These are phyloP conservation scores for Erythrophleum fordii DNA, from an alignment of 306 rosid genomes.

Conservation along the genomic window DNA sequence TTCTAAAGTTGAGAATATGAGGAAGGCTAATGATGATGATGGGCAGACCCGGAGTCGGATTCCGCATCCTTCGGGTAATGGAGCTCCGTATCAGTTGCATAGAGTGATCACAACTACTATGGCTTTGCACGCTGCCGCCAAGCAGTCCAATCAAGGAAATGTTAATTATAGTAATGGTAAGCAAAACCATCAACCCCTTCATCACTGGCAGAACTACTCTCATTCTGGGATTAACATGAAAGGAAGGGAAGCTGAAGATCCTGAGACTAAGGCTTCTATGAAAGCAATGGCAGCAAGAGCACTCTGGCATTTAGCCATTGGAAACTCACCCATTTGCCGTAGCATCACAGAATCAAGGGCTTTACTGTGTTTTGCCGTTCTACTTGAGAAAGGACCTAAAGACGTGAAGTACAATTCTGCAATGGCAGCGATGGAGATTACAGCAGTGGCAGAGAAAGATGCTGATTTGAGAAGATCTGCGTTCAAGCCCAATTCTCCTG, in stretches of 20 bases:
- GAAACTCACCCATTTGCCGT: conserved; percentile 66
- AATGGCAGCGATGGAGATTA: conserved; percentile 84
- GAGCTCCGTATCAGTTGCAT: conserved; percentile 57
- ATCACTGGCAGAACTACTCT: conserved; percentile 43
- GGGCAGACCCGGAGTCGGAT: conserved; percentile 46
- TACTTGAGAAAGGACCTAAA: conserved; percentile 69
- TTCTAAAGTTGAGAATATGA: conserved; percentile 26
- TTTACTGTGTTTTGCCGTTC: conserved; percentile 74
- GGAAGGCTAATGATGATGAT: conserved; percentile 37
- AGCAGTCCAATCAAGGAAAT: conserved; percentile 33
- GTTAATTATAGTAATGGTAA: too few species aligned
- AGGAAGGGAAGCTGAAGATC: conserved; percentile 75
- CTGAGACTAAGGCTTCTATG: conserved; percentile 69
- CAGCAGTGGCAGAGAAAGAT: conserved; percentile 74
- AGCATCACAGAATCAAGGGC: conserved; percentile 87
- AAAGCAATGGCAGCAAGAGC: conserved; percentile 90
- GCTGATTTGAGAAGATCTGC: conserved; percentile 78
- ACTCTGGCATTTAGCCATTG: conserved; percentile 67
- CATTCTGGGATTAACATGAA: conserved; percentile 52
- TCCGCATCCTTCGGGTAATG: conserved; percentile 59
- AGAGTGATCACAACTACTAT: conserved; percentile 59
- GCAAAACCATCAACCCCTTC: neutral
- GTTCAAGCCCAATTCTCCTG: conserved; percentile 86
- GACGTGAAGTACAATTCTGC: conserved; percentile 72
- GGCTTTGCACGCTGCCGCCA: conserved; percentile 53